phyloP scores from a whole-genome alignment of 306 rosid genomes.

The Pyrus pyrifolia region DNA sequence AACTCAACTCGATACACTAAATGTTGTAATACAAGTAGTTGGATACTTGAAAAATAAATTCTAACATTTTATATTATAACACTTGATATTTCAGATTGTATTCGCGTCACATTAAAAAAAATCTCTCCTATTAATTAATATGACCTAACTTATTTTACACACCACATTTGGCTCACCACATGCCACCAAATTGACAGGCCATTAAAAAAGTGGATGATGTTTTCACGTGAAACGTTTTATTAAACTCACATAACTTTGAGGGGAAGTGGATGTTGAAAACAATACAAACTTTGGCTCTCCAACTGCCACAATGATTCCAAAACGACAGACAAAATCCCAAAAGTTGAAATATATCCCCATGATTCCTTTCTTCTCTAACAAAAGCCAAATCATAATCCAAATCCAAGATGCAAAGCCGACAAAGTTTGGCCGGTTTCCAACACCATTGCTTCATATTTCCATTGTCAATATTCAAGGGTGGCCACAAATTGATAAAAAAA shows the following conservation, averaged over 20 bases:
- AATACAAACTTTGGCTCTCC: neutral
- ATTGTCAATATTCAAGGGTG: constrained; percentile 3
- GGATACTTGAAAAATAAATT: no score
- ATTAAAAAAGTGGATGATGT: neutral
- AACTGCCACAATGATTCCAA: neutral
- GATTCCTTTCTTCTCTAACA: neutral
- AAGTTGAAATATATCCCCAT: neutral
- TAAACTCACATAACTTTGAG: no score
- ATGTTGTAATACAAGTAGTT: no score
- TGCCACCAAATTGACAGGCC: neutral
- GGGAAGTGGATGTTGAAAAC: neutral
- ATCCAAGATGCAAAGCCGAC: neutral
- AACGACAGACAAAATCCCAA: neutral
- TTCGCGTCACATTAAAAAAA: no score
- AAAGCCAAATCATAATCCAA: neutral
- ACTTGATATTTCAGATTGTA: fast-evolving
- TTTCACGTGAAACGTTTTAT: neutral
- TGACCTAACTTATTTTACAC: neutral
- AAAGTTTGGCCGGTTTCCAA: neutral
- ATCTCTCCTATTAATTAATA: no score
- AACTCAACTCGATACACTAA: no score
- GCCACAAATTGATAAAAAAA: neutral
- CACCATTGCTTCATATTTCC: no score
- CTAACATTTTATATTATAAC: no score
- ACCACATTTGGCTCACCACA: neutral